These are phyloP conservation scores for Cephalotrichum gorgonifer DNA, from an alignment of 2,329 filamentous ascomycete genomes.

Conservation along the genomic window DNA sequence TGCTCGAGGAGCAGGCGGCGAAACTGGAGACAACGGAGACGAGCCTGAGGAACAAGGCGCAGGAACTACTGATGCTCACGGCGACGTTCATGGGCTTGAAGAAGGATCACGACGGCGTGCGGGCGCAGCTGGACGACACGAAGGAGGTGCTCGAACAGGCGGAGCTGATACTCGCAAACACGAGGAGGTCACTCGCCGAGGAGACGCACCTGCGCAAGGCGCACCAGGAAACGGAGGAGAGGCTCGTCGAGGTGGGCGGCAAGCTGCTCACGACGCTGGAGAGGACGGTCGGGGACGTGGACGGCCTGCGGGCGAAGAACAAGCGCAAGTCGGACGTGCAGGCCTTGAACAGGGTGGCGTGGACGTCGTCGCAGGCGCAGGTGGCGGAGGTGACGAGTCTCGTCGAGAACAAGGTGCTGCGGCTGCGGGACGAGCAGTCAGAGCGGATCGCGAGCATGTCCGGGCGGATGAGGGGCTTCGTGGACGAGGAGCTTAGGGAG, in stretches of 20 bases:
- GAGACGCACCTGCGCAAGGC: constrained; percentile 73
- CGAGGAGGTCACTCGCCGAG: constrained; percentile 64
- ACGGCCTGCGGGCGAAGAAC: constrained; percentile 76
- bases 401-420: constrained; percentile 64
- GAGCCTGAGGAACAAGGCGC: constrained; percentile 85
- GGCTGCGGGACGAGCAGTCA: constrained; percentile 64
- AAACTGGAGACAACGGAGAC: constrained; percentile 88
- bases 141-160: constrained; percentile 78
- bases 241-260: constrained; percentile 62
- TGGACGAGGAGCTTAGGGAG: constrained; percentile 62
- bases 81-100: constrained; percentile 81
- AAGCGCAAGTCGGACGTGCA: constrained; percentile 78
- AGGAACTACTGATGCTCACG: constrained; percentile 80
- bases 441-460: constrained; percentile 59
- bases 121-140: constrained; percentile 63
- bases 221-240: constrained; percentile 73
- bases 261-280: constrained; percentile 70
- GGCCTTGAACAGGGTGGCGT: constrained; percentile 64
- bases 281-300: constrained; percentile 69
- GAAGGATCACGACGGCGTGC: constrained; percentile 77
- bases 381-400: constrained; percentile 67
- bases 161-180: constrained; percentile 70
- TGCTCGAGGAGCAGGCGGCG: constrained; percentile 84
- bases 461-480: constrained; percentile 64
- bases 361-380: constrained; percentile 65